Evolutionary conservation across 441 rosid species (phyloP), one percentile per base, ranked within the genome.

Genomic region (Geranium incanum): DNA sequence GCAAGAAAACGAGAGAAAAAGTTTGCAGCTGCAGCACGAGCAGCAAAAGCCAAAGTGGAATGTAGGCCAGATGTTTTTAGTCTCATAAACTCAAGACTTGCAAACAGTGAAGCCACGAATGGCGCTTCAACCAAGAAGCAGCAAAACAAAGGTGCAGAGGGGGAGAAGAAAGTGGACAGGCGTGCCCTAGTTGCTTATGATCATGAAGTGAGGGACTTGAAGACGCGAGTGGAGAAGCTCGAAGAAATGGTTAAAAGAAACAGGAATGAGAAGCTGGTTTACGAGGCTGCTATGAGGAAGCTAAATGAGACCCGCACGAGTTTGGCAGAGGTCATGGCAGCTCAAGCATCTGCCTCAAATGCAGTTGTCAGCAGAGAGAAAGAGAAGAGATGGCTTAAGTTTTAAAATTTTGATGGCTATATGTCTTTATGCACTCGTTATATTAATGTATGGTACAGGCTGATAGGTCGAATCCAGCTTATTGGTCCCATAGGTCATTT

Each of bases 381-480:
- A 70, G 97, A 91, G 82, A 94, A 93, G 84, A 90, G 82, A 82
- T 91, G 97, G 97, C 97, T 92, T 6, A 86, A 89, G 85, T 92
- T 94, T 80, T 92, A 81, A 86, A 71, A 71, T 64, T 63, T 28
- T 28, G 33, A 28, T 28, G 33, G 33, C 1, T 28, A 28, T 28
- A 43, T 43, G 50, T 43, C 11, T 43, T 6, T 11, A 43, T 43
- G 50, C 6, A 41, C 50, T 43, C 7, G 11, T 7, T 6, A 43
- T 43, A 6, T 43, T 43, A 1, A 43, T 43, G 50, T 43, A 6
- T 43, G 50, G 50, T 6, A 43, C 50, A 43, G 50, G 1, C 6
- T 43, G 11, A 43, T 6, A 6, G 50, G 50, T 43, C 11, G 50
- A 43, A 6, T 43, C 50, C 50, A 43, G 50, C 33, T 28, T 28